Evolutionary conservation across 768 basidiomycete genomes (phyloP), one percentile per base, ranked within the genome.

Genomic region (Hemileccinum impolitum): DNA sequence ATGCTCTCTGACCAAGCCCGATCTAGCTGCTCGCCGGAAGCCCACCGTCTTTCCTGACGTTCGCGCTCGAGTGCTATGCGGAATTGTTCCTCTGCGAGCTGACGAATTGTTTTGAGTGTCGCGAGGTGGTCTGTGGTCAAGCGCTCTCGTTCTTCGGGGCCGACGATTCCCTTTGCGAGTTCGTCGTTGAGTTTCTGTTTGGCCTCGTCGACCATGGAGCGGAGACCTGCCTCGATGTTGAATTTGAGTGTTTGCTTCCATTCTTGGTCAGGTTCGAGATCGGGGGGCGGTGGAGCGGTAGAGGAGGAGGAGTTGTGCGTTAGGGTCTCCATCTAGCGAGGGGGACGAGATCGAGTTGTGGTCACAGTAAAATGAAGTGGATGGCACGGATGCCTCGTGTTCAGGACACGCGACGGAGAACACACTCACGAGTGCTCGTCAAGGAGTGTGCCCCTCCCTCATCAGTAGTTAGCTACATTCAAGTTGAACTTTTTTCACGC

Each of bases 141-240:
- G n/a, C 62, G 66, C 13, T 74, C 65, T 6, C 74, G 68, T 39
- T 66, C 56, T 15, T 54, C 48, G 3, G 61, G 65, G 35, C 56
- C 44, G 48, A 70, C 56, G 61, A 77, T 52, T 48, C 63, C 58
- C 65, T 75, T 65, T 59, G 72, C 71, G 13, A 88, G 69, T 60
- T 80, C 75, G 14, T 69, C 64, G 31, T 80, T 73, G 32, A 80
- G 65, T 50, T 78, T 80, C 49, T 79, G 75, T 66, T 82, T 82
- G 17, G 87, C 80, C 51, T 85, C 85, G 47, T 82, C 75, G 51
- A 85, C 75, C 54, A 66, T 63, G 39, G 65, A 58, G 32, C 54
- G 60, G 43, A 73, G 59, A 8, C 68, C 69, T 2, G 72, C 70
- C 55, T 81, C 78, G 57, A 89, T 85, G 58, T 74, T 71, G 35